phyloP scores from a whole-genome alignment of 257 asterid genomes.

The Solanum etuberosum region DNA sequence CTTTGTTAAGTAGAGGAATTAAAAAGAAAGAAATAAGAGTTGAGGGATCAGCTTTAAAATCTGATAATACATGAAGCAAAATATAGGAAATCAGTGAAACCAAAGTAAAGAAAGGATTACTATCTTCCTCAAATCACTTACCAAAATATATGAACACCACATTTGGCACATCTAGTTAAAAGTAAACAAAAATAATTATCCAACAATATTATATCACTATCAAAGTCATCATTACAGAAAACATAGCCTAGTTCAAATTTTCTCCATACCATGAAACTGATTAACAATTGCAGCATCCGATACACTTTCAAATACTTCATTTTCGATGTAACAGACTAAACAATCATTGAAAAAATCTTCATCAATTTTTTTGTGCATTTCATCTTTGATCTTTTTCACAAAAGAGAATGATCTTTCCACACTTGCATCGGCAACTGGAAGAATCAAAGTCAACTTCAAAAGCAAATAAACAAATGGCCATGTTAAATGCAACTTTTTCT shows the following conservation, averaged over 20 bases:
- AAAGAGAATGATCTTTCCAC: background rate
- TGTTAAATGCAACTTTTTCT: background rate
- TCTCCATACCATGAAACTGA: background rate
- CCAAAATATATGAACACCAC: background rate
- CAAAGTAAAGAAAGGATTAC: background rate
- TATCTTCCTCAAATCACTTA: background rate
- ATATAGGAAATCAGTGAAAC: background rate
- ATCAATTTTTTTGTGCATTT: background rate
- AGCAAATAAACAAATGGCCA: background rate
- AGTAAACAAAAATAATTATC: background rate
- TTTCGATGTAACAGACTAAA: background rate
- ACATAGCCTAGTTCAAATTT: background rate
- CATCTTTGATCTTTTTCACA: background rate
- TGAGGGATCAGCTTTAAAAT: background rate
- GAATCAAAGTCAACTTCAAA: background rate
- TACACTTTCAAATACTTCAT: background rate
- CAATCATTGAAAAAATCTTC: background rate
- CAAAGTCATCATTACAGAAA: background rate
- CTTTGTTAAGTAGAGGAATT: background rate
- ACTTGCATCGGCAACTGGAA: background rate
- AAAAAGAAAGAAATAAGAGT: background rate
- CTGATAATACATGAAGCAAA: background rate
- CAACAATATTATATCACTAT: background rate
- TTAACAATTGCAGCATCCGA: background rate
- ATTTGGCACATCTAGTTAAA: background rate